Percentiles rank a stretch among this genome's conserved stretches.
These are phyloP conservation scores for Gynandropsis gynandra DNA, from an alignment of 345 rosid species.

Conservation along the genomic window DNA sequence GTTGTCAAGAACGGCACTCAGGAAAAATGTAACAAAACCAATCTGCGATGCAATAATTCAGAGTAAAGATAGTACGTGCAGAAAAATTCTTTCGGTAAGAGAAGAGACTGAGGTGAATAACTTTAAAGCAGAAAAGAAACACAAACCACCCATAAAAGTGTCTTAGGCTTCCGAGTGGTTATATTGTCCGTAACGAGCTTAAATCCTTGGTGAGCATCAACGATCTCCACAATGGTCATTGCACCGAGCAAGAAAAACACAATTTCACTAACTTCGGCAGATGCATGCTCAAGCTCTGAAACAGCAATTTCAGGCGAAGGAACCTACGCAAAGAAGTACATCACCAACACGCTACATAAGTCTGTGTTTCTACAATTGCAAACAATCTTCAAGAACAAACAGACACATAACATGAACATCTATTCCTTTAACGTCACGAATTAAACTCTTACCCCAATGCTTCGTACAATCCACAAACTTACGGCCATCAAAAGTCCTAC, in stretches of 20 bases:
- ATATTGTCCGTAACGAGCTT: conserved; percentile 94
- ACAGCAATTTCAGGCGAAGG: conserved; percentile 94
- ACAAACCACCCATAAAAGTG: conserved; percentile 94
- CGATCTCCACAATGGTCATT: conserved; percentile 96
- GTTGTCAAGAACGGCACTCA: conserved; percentile 86
- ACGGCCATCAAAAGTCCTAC: conserved; percentile 96
- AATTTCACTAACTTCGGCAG: conserved; percentile 91
- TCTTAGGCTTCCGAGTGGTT: conserved; percentile 76
- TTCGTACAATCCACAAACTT: conserved; percentile 84
- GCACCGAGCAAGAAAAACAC: conserved; percentile 98
- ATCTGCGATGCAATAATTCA: conserved; percentile 44
- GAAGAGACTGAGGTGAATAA: conserved; percentile 9
- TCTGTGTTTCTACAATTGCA: not conserved
- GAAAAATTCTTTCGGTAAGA: not conserved
- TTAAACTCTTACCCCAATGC: conserved; percentile 63
- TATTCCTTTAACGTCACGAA: no score
- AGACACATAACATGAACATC: no score
- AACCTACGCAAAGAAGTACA: conserved; percentile 50
- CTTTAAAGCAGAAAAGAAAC: conserved; percentile 8
- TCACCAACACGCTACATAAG: not conserved
- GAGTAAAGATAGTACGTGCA: not conserved
- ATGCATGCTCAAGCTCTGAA: conserved; percentile 76
- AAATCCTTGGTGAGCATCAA: conserved; percentile 99
- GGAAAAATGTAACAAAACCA: conserved; percentile 88
- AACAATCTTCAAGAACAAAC: not conserved